Base-by-base conservation (phyloP, 495 filamentous ascomycete genomes). In the Penicillium crystallinum region DNA sequence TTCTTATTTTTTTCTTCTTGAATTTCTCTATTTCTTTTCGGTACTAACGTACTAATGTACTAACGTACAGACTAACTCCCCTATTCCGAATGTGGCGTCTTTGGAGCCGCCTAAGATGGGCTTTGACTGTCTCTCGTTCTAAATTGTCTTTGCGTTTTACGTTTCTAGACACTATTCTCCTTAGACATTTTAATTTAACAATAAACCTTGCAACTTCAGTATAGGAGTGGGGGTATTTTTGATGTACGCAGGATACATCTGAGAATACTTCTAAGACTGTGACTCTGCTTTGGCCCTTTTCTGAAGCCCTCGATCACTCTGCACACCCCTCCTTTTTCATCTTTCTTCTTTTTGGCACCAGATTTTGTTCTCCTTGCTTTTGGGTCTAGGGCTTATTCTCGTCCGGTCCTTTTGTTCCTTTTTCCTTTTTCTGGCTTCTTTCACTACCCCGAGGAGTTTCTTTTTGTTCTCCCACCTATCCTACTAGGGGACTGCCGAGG, bases 261-360 rank as follows among this genome's bases (percentile, higher is more conserved):
- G 6, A 9, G 29, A 4, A 31, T 27, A 27, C 29, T 7, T 9
- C 29, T 31, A 11, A 11, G 2, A 31, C 29, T 31, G 29, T 31
- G 6, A 31, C 29, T 31, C 6, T 37, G 42, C 47, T 46, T 53
- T 56, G 49, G 61, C 52, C 54, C 55, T 64, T 49, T 58, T 56
- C 33, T 62, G 58, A 56, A 64, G 58, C 52, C 30, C 6, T 42
- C 31, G 21, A 36, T 25, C 10, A n/a, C 29, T n/a, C n/a, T 52
- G 12, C 29, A 33, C 33, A 37, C 33, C 46, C 47, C 50, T 49
- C 46, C 54, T 57, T 43, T 38, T 43, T 55, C 47, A 34, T 41
- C 52, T 50, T 48, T 44, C 31, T 53, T 33, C 44, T 21, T 36
- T 39, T 52, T 52, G 42, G 25, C 10, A 40, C 18, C 29, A 10